These are phyloP conservation scores for Tirmania nivea DNA, from an alignment of 495 filamentous ascomycete species.

Conservation along the genomic window DNA sequence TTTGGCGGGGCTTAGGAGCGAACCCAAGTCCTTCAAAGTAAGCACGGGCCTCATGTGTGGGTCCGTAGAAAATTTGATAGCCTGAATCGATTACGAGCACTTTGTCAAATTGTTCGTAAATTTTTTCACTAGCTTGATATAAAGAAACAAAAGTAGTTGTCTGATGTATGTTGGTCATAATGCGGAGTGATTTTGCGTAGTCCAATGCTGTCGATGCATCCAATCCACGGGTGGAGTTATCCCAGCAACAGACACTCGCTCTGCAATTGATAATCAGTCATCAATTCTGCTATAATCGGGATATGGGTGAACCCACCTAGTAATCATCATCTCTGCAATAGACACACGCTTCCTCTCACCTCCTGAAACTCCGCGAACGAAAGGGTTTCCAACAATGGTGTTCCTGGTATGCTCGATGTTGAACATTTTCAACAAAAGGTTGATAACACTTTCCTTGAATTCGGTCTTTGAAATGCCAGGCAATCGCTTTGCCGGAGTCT, in stretches of 20 bases:
- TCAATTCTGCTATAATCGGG: constrained; percentile 27
- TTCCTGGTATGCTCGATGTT: constrained; percentile 66
- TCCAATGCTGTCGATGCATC: constrained; percentile 60
- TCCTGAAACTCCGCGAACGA: constrained; percentile 65
- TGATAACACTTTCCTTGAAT: constrained; percentile 49
- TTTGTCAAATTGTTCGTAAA: constrained; percentile 74
- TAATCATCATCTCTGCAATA: constrained; percentile 47
- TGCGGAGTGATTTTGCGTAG: constrained; percentile 43
- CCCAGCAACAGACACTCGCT: constrained; percentile 53
- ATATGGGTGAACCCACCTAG: constrained; percentile 26
- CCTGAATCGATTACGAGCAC: constrained; percentile 65
- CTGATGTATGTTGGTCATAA: constrained; percentile 59
- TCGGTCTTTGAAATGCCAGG: constrained; percentile 36
- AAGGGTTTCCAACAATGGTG: constrained; percentile 62
- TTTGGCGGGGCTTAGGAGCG: constrained; percentile 54
- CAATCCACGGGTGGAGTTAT: constrained; percentile 65
- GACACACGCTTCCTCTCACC: constrained; percentile 63
- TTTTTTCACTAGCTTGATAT: constrained; percentile 67
- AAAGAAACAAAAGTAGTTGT: constrained; percentile 60
- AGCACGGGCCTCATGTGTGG: constrained; percentile 38
- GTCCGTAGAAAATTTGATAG: constrained; percentile 61
- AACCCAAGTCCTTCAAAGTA: constrained; percentile 77
- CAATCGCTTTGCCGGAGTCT: constrained; percentile 51
- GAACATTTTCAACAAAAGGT: constrained; percentile 62
- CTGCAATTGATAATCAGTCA: constrained; percentile 36